A percentile compares a stretch with the other conserved stretches of the same genome.
These are phyloP conservation scores for Xylariaceae sp. DNA, from an alignment of 2,329 filamentous ascomycete species.

Conservation along the genomic window DNA sequence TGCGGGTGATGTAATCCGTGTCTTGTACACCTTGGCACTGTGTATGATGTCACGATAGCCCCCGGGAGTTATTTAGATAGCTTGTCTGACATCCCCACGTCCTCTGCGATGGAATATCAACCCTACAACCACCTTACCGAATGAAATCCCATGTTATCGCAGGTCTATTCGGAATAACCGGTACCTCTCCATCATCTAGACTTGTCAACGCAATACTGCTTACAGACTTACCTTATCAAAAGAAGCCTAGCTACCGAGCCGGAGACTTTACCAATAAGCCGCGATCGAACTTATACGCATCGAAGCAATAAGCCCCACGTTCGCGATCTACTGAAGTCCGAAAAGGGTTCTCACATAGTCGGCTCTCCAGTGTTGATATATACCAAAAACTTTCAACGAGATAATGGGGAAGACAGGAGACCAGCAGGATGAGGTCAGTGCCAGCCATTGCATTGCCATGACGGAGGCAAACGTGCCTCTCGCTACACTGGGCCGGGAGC, in stretches of 20 bases:
- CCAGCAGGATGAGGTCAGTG: conserved; percentile 17
- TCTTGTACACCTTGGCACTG: not conserved
- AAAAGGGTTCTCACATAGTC: not conserved
- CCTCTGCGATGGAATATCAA: too few species aligned
- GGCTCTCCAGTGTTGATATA: not conserved
- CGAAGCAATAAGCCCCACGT: not conserved
- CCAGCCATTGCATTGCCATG: conserved; percentile 18
- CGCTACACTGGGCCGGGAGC: conserved; percentile 16
- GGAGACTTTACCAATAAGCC: not conserved
- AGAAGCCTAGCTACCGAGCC: not conserved
- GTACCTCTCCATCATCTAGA: too few species aligned
- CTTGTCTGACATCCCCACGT: too few species aligned
- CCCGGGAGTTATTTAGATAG: not conserved
- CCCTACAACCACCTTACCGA: too few species aligned
- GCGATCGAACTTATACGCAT: not conserved
- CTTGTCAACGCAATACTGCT: too few species aligned
- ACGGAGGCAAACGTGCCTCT: conserved; percentile 17
- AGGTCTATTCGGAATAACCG: too few species aligned
- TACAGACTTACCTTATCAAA: not conserved
- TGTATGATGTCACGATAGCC: not conserved
- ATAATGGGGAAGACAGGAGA: conserved; percentile 12
- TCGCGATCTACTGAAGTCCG: not conserved
- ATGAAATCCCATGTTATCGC: too few species aligned
- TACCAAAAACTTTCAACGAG: conserved; percentile 13
- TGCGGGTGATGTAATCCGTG: too few species aligned